A percentile compares a stretch with the other conserved stretches of the same genome.
phyloP scores from a whole-genome alignment of 345 rosid genomes.

The Eutrema japonicum region DNA sequence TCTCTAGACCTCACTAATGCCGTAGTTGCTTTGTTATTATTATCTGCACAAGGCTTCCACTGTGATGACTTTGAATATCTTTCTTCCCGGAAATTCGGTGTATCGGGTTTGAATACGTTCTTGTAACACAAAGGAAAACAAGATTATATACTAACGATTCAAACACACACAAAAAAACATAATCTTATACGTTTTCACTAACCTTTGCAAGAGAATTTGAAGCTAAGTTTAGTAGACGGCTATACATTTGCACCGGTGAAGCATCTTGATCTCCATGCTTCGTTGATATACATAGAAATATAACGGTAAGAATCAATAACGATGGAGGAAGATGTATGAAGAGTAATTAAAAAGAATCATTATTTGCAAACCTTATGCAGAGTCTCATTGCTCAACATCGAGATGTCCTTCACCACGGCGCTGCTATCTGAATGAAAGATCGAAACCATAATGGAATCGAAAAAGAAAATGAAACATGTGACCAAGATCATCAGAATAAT shows the following conservation, averaged over 20 bases:
- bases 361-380: constrained; percentile 54
- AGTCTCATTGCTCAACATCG: constrained; percentile 46
- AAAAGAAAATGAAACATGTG: constrained; percentile 56
- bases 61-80: constrained; percentile 53
- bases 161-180: not conserved
- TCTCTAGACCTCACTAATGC: constrained; percentile 47
- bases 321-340: not conserved
- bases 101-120: constrained; percentile 61
- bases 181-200: constrained; percentile 27
- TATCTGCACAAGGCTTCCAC: constrained; percentile 89
- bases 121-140: constrained; percentile 35
- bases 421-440: constrained; percentile 54
- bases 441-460: constrained; percentile 72
- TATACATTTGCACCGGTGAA: constrained; percentile 67
- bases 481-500: constrained; percentile 53
- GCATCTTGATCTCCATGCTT: constrained; percentile 48
- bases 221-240: constrained; percentile 70
- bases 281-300: constrained; percentile 32
- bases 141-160: not conserved
- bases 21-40: constrained; percentile 39
- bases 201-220: constrained; percentile 75
- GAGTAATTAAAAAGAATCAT: not conserved
- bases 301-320: constrained; percentile 8
- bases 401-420: constrained; percentile 41
- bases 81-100: constrained; percentile 59